Evolutionary conservation across 257 asterid species (phyloP), one percentile per base, ranked within the genome.

Genomic region (Solanum okadae): DNA sequence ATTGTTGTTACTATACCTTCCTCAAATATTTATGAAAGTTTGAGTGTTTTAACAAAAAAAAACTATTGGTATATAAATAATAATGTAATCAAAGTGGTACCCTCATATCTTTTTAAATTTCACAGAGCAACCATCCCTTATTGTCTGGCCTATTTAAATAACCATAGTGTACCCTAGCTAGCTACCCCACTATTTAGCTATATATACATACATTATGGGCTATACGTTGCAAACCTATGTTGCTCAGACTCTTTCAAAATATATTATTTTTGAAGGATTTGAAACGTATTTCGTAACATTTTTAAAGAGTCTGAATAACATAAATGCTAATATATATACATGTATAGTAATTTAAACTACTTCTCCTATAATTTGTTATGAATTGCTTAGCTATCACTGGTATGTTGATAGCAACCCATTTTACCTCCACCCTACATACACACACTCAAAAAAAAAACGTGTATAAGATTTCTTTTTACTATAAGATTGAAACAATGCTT

Each of bases 51-150:
- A 78, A 42, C 2, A 22, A 38, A 37, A 22, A 78, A 25, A n/a
- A 27, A 13, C 1, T 13, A 15, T n/a, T 25, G 3, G 38, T 52
- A 38, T n/a, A 52, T 85, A 65, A 40, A 67, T 67, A 67, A 85
- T 85, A 85, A 85, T 85, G 37, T 59, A 63, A 85, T 42, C 67
- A 85, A 63, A 63, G 67, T 52, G 34, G 83, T 86, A 29, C 29
- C 10, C 34, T 37, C 22, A 46, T 78, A 34, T 56, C 49, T 52
- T 88, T 89, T 70, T 52, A 87, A 68, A 59, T 29, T 81, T 63
- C 78, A 89, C 86, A 73, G 89, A 87, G 73, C 86, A 85, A 81
- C 88, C 92, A 90, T 90, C 88, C 92, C 90, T 77, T 87, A 86
- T 22, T 91, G 92, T 91, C 91, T 87, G 86, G 70, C 85, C 86